phyloP scores from a whole-genome alignment of 2,329 filamentous ascomycete species.

The Colletotrichum sojae region DNA sequence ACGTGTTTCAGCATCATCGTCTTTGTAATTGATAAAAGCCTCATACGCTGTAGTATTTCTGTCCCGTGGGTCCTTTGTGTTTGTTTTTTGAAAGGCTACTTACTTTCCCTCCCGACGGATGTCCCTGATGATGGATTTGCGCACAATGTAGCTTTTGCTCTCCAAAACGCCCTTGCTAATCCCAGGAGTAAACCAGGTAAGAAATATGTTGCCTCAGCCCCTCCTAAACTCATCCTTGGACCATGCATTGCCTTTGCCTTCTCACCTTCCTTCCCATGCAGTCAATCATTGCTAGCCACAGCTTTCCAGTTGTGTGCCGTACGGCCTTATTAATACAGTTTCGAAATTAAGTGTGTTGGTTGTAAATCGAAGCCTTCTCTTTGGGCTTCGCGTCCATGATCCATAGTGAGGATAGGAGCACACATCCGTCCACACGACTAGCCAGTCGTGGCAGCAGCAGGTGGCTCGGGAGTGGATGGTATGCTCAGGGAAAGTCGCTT shows the following conservation, averaged over 20 bases:
- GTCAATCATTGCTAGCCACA: conserved; percentile 30
- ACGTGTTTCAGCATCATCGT: conserved; percentile 3
- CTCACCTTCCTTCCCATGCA: conserved; percentile 1
- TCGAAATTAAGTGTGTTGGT: conserved; percentile 29
- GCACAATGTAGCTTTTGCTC: conserved; percentile 27
- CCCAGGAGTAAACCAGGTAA: background rate
- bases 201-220: conserved; percentile 13
- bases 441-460: background rate
- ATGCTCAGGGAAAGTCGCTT: conserved; percentile 30
- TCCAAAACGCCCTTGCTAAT: conserved; percentile 35
- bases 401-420: background rate
- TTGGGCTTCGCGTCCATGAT: background rate
- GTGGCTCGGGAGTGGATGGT: background rate
- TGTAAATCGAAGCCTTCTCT: background rate
- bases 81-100: conserved; percentile 7
- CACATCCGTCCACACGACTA: background rate
- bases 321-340: conserved; percentile 35
- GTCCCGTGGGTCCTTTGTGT: conserved; percentile 5
- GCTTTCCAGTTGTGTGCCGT: conserved; percentile 7
- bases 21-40: conserved; percentile 22
- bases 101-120: background rate
- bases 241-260: background rate
- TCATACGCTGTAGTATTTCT: conserved; percentile 13
- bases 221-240: background rate
- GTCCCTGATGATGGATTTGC: conserved; percentile 4